Percentiles rank a stretch among this genome's conserved stretches.
These are phyloP conservation scores for Leptographium wingfieldii DNA, from an alignment of 2,329 filamentous ascomycete genomes.

Conservation along the genomic window DNA sequence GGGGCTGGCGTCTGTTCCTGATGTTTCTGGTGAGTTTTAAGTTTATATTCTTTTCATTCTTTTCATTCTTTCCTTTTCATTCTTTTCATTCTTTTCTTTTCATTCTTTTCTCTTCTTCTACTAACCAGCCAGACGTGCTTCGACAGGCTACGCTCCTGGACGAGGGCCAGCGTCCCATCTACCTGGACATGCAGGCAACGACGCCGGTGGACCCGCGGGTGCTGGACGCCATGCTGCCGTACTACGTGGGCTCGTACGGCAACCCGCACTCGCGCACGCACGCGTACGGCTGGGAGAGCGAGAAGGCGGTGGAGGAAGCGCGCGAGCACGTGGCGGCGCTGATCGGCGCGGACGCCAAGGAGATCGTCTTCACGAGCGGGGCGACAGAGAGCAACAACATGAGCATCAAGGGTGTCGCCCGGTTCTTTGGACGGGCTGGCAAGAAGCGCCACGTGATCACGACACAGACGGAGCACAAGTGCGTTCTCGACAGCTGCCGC, in stretches of 20 bases:
- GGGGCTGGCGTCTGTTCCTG: conserved; percentile 71
- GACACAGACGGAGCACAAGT: conserved; percentile 97
- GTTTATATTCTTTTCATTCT: neutral
- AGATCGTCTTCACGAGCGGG: conserved; percentile 97
- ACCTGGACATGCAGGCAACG: conserved; percentile 96
- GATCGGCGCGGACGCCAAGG: conserved; percentile 90
- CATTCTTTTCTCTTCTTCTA: neutral
- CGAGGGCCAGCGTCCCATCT: conserved; percentile 84
- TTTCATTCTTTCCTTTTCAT: conserved; percentile 4
- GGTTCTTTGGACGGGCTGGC: conserved; percentile 82
- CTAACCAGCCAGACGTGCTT: conserved; percentile 48
- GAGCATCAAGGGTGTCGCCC: conserved; percentile 95
- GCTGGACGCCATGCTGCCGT: conserved; percentile 92
- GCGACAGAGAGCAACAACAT: conserved; percentile 99
- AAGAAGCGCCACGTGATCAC: conserved; percentile 99
- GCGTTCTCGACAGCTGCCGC: conserved; percentile 90
- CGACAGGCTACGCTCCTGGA: conserved; percentile 91
- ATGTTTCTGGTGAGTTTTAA: conserved; percentile 17
- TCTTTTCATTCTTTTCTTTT: neutral
- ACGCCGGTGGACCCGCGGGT: conserved; percentile 91
- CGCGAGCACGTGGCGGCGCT: conserved; percentile 71
- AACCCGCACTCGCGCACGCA: conserved; percentile 97
- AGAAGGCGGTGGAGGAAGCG: conserved; percentile 83
- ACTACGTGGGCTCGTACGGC: conserved; percentile 82
- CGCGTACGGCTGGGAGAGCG: conserved; percentile 97